Evolutionary conservation across 345 rosid genomes (phyloP), one percentile per base, ranked within the genome.

Genomic region (Eucalyptus paniculata): DNA sequence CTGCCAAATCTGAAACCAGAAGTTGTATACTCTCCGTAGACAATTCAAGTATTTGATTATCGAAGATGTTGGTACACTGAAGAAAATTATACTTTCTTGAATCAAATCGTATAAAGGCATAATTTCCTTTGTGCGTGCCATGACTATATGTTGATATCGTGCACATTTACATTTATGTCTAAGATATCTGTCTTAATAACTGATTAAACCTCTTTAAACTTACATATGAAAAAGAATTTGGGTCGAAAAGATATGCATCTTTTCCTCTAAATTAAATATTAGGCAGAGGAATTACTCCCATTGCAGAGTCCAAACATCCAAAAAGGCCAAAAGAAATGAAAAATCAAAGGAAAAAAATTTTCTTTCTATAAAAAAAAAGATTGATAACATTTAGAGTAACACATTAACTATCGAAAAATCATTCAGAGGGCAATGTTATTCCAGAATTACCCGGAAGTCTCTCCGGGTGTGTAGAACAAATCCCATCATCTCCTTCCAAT

Each of bases 381-480:
- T 17, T 17, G 81, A 32, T 69, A 37, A 69, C 44, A 72, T 34
- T 34, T 34, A 34, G 82, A 40, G 44, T 72, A 34, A 34, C 82
- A 34, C 26, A 72, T 72, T 34, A 72, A 34, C 44, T 72, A 34
- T 72, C 44, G 11, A 5, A 14, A 72, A 34, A 34, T 34, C 82
- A 34, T 34, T 72, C 12, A 34, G 23, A 72, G 82, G 82, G 26
- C 44, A 72, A 17, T 72, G 82, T 37, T 77, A 37, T 77, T 77
- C 15, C 47, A 77, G 83, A 77, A 53, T 87, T 91, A 97, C 99
- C 99, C 60, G 99, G 99, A 26, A 98, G 96, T 92, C 92, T 96
- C 89, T 97, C 97, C 4, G 99, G 99, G 90, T 97, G 99, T 28
- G 98, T 95, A 77, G 93, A 97, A 91, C 99, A 97, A 93, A 97